Evolutionary conservation across 192 early-diverging fungal species (phyloP).

Genomic region (Linderina pennispora): DNA sequence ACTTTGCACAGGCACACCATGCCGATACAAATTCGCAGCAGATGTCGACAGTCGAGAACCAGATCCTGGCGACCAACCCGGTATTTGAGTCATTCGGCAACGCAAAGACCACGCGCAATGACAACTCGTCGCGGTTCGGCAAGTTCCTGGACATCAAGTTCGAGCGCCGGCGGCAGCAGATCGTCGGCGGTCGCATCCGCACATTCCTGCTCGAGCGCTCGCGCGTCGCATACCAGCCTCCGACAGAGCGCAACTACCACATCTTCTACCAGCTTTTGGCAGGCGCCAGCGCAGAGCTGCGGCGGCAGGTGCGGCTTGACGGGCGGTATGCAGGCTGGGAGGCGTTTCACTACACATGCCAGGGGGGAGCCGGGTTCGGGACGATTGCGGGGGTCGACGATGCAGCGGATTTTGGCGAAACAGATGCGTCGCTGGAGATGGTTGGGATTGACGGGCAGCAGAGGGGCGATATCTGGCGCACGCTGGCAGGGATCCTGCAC

Average conservation of each 20-base stretch:
- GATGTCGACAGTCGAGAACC: slow-evolving; percentile 45
- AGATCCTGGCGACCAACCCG: slow-evolving; percentile 65
- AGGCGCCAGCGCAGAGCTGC: slow-evolving; percentile 67
- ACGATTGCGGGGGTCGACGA: slow-evolving; percentile 52
- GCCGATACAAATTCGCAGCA: slow-evolving; percentile 46
- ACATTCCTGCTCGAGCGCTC: slow-evolving; percentile 85
- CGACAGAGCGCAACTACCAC: slow-evolving; percentile 85
- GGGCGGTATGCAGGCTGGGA: slow-evolving; percentile 59
- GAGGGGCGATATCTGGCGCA: slow-evolving; percentile 77
- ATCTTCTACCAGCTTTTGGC: slow-evolving; percentile 95
- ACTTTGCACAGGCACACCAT: slow-evolving; percentile 83
- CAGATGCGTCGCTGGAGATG: slow-evolving; percentile 77
- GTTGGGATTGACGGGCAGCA: slow-evolving; percentile 73
- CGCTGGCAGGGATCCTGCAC: slow-evolving; percentile 84
- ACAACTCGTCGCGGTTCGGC: slow-evolving; percentile 84
- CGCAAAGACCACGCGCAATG: slow-evolving; percentile 67
- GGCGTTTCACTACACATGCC: slow-evolving; percentile 41
- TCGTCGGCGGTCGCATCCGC: slow-evolving; percentile 80
- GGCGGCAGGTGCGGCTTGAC: slow-evolving; percentile 59
- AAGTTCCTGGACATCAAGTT: slow-evolving; percentile 86
- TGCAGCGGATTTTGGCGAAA: slow-evolving; percentile 52
- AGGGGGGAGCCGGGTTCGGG: slow-evolving; percentile 45
- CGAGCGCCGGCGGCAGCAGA: slow-evolving; percentile 66
- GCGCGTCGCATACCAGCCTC: slow-evolving; percentile 61
- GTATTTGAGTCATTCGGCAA: slow-evolving; percentile 89